Base-by-base conservation (phyloP, 1,139 yeast species). In the Suhomyces taliae region DNA sequence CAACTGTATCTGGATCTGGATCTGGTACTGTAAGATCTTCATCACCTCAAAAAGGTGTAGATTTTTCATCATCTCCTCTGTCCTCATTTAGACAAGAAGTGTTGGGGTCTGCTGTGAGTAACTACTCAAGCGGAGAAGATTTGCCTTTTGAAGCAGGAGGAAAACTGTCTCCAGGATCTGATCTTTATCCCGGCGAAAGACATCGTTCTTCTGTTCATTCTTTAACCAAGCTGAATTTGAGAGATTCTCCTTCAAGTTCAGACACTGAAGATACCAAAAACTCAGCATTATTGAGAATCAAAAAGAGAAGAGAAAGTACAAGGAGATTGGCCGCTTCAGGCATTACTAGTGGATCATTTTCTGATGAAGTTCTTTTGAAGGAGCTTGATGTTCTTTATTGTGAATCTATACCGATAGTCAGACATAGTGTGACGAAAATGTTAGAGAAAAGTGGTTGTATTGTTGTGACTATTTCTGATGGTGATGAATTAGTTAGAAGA, bases 351-450 rank as follows among this genome's bases (percentile, higher is more conserved):
- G 54, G 47, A 12, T 46, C 48, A 4, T 44, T 46, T 34, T 45
- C 51, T 29, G 49, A 43, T n/a, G 49, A 47, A 14, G 31, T 14
- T 1, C 36, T 44, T 5, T 7, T 41, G 15, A 36, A 44, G 15
- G 73, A 74, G 51, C 44, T 87, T 50, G 95, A 89, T 62, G 83
- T 90, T 3, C 69, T 91, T 42, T 76, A 90, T 32, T 90, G 97
- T 67, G 97, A 90, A 59, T 90, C 95, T 4, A 88, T 88, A 51
- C 93, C 97, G 0, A 86, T 86, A 44, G 85, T 88, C 52, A 69
- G 96, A 41, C 90, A 82, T 60, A 78, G 88, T 10, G 78, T 86
- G 37, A 79, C 83, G 41, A 80, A 78, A 49, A 74, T 85, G 56
- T 69, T 93, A 49, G 90, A 84, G 50, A 75, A 78, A 46, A 65